Evolutionary conservation across 768 basidiomycete species (phyloP).

Genomic region (Boletus speciosus): DNA sequence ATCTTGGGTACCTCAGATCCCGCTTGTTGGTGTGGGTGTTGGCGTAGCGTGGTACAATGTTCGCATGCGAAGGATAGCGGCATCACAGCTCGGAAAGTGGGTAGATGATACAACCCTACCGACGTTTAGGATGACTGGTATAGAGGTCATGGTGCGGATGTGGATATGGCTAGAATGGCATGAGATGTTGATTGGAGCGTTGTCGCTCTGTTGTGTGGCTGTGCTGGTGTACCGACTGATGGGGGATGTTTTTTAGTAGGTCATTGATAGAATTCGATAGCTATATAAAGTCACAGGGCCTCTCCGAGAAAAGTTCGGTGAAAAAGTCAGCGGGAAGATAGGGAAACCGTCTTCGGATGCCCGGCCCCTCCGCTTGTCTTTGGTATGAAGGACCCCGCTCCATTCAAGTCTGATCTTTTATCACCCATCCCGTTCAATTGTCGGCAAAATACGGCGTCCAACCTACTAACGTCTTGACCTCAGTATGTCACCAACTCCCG

Average conservation of each 20-base stretch:
- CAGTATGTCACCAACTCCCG: slow-evolving; percentile 70
- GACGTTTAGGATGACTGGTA: slow-evolving; percentile 32
- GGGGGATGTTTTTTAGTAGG: background rate
- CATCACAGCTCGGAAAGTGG: slow-evolving; percentile 5
- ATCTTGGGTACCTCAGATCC: slow-evolving; percentile 42
- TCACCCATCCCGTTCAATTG: slow-evolving; percentile 29
- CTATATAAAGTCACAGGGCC: background rate
- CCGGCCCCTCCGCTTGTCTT: background rate
- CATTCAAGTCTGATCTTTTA: background rate
- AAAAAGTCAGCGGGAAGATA: background rate
- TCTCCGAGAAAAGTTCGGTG: slow-evolving; percentile 4
- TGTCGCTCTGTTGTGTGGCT: slow-evolving; percentile 3
- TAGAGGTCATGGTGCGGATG: slow-evolving; percentile 42
- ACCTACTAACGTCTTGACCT: slow-evolving; percentile 63
- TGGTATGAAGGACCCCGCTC: background rate
- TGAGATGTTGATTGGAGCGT: background rate
- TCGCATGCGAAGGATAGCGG: slow-evolving; percentile 51
- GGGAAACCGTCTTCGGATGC: background rate
- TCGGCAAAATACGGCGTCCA: slow-evolving; percentile 53
- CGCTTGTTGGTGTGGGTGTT: slow-evolving; percentile 62
- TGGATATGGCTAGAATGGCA: slow-evolving; percentile 41
- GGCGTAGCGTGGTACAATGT: slow-evolving; percentile 66
- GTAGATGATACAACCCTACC: slow-evolving; percentile 1
- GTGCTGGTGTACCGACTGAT: background rate
- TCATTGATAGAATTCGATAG: background rate